Base-by-base conservation (phyloP, 495 filamentous ascomycete species). In the Patellaria atrata region DNA sequence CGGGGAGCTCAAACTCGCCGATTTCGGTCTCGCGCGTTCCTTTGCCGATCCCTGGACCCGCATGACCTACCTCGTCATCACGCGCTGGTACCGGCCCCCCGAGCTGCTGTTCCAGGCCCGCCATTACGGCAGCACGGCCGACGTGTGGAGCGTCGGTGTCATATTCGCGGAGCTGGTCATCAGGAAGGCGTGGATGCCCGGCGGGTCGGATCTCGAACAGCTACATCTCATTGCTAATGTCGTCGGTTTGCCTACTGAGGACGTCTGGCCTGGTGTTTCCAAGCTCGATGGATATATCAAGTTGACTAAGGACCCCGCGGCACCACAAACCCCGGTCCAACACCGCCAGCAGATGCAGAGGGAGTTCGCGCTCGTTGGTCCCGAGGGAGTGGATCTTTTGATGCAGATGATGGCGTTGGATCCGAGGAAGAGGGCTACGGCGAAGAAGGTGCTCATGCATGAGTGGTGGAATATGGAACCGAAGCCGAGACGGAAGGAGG, bases 21-120 rank as follows among this genome's bases (percentile, higher is more conserved):
- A 99, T 78, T 99, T 99, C 52, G 89, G 89, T 64, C 70, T 96
- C 18, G 89, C 89, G 8, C 62, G 91, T 40, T 70, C 67, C 23
- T 93, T 94, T 51, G 74, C 82, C 2, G 89, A 99, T 54, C 91
- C 91, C 0, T 82, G 82, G 40, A 60, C 71, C 38, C 62, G 62
- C 37, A 99, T 99, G 91, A 94, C 86, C 9, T 71, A 75, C 46
- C 84, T 87, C 48, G 87, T 96, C 33, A 92, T 96, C 56, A 99
- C 91, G 27, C 73, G 83, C 14, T 99, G 87, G 85, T 96, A 99
- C 59, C 50, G 58, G 0, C 58, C 58, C 3, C 89, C 85, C 1
- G 89, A 99, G 62, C 69, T 99, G 22, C 71, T 96, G 20, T 93
- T 80, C 51, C 82, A 83, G 31, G 84, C 87, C 1, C 68, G 75